Percentiles rank a stretch among this genome's conserved stretches.
Evolutionary conservation across 257 asterid genomes (phyloP).

Genomic region (Thymus mandschuricus): DNA sequence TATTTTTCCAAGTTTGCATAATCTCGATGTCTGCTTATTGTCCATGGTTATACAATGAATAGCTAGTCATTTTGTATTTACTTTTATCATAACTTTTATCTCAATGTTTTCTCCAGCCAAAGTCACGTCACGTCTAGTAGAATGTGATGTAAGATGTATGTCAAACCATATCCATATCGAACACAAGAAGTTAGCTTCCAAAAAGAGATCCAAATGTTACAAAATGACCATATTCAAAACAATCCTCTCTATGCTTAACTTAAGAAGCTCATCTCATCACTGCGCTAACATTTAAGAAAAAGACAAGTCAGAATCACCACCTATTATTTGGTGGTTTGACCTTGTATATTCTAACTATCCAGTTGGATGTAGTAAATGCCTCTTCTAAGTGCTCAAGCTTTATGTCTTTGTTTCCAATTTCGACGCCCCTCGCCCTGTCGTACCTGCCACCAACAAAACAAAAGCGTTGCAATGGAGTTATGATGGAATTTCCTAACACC

Average conservation of each 20-base stretch:
- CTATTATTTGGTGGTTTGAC: conserved; percentile 94
- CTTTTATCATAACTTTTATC: not conserved
- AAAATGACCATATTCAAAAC: conserved; percentile 14
- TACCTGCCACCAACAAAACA: conserved; percentile 48
- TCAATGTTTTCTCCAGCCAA: not conserved
- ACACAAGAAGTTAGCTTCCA: not conserved
- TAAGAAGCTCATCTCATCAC: conserved; percentile 36
- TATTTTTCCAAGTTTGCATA: not conserved
- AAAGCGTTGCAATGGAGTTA: not conserved
- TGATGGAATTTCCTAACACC: not conserved
- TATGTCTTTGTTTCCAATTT: conserved; percentile 92
- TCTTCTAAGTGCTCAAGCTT: conserved; percentile 93
- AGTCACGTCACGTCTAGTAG: not conserved
- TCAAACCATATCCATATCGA: not conserved
- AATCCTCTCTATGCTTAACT: conserved; percentile 30
- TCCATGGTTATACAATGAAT: too few species aligned
- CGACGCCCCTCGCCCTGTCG: conserved; percentile 98
- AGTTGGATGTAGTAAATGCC: conserved; percentile 93
- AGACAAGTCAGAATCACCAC: conserved; percentile 48
- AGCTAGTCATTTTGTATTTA: too few species aligned
- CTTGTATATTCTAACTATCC: conserved; percentile 97
- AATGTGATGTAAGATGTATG: not conserved
- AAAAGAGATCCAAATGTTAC: not conserved
- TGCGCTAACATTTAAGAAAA: conserved; percentile 1
- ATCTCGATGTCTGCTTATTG: too few species aligned